Conservation (phyloP, 768 basidiomycete species). For the Calocybe indica region DNA sequence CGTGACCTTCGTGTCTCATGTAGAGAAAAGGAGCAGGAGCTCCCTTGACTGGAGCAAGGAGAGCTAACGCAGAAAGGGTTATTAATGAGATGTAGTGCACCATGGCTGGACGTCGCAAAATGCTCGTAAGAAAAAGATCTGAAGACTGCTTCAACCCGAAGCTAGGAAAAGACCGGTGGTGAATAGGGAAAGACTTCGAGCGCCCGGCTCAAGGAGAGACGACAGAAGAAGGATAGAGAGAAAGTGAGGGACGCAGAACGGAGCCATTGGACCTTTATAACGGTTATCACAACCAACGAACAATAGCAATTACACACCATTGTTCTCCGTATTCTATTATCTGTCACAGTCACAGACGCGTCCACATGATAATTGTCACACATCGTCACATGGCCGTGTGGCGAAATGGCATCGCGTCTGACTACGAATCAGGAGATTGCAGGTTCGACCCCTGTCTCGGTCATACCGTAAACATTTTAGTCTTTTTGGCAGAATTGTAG, state of each 20-base stretch:
- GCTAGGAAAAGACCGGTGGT: neutral
- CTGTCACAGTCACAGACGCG: too few species aligned
- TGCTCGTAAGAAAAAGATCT: neutral
- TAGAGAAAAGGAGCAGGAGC: constrained; percentile 24
- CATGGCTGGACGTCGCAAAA: neutral
- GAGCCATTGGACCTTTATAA: too few species aligned
- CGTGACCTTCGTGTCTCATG: constrained; percentile 18
- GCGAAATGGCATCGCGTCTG: constrained; percentile 94
- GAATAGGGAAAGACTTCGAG: neutral
- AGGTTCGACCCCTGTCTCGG: constrained; percentile 65
- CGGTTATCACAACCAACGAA: too few species aligned
- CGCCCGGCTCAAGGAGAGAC: neutral
- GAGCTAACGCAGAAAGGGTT: constrained; percentile 6
- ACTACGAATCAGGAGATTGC: constrained; percentile 84
- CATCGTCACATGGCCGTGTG: constrained; percentile 22
- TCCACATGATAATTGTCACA: too few species aligned
- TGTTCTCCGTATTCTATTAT: too few species aligned
- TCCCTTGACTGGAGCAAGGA: constrained; percentile 24
- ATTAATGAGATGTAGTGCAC: too few species aligned
- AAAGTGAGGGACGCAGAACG: neutral
- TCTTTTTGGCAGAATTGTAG: too few species aligned
- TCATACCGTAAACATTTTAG: constrained; percentile 1
- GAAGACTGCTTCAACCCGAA: neutral
- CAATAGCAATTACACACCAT: too few species aligned
- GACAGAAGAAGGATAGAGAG: neutral